These are phyloP conservation scores for Mallotus japonicus DNA, from an alignment of 441 rosid species.

Conservation along the genomic window DNA sequence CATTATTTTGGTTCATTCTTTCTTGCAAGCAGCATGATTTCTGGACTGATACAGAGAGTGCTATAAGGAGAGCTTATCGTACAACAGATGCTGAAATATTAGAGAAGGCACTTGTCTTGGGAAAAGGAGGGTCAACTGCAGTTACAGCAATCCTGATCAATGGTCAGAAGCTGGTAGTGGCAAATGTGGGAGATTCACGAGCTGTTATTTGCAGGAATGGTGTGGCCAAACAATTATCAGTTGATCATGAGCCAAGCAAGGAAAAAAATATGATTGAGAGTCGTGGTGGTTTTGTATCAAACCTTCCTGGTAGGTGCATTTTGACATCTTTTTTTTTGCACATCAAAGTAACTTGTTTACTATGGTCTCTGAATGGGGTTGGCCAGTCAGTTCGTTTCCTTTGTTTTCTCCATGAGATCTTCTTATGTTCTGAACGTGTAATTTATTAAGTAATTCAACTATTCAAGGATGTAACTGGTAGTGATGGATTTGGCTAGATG, in stretches of 20 bases:
- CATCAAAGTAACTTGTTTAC: background rate
- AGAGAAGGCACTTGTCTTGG: constrained; percentile 64
- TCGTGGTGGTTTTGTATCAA: constrained; percentile 85
- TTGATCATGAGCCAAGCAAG: constrained; percentile 79
- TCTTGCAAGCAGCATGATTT: constrained; percentile 51
- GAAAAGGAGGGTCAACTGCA: constrained; percentile 93
- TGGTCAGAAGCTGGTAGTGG: constrained; percentile 70
- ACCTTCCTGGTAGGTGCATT: constrained; percentile 64
- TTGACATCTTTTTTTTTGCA: background rate
- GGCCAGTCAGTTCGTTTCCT: background rate
- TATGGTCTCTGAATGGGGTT: constrained; percentile 1
- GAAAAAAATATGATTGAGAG: constrained; percentile 69
- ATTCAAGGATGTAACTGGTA: background rate
- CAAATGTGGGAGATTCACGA: constrained; percentile 91
- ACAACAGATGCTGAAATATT: constrained; percentile 60
- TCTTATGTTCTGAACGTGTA: background rate
- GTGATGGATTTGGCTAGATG: background rate
- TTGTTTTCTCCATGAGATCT: background rate
- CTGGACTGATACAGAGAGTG: constrained; percentile 69
- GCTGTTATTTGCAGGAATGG: constrained; percentile 74
- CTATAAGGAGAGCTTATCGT: constrained; percentile 67
- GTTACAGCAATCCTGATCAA: constrained; percentile 82
- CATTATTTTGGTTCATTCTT: background rate
- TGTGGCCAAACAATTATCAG: constrained; percentile 66
- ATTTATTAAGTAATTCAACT: background rate